Base-by-base conservation (phyloP, 805 yeast species). In the Starmerella etchellsii region DNA sequence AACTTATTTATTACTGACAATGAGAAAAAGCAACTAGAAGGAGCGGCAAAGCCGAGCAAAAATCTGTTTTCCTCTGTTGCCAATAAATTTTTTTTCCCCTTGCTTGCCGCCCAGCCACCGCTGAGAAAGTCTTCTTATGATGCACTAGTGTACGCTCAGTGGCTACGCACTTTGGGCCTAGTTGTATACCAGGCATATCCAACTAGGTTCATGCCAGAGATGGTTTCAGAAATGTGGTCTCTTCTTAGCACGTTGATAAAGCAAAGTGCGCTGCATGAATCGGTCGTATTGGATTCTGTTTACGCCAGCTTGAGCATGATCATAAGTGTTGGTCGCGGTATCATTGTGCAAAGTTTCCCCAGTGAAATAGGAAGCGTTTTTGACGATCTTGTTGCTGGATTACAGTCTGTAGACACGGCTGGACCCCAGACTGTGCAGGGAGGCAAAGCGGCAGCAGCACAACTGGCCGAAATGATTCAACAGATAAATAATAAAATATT, bases 101-200 rank as follows among this genome's bases (percentile, higher is more conserved):
- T 80, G 36, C 53, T 69, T 0, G 64, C 67, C 6, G 39, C 50
- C 1, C 36, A 34, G 30, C 44, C 45, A 11, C 42, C 44, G 21
- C 28, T 40, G 21, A 39, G 44, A 14, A 35, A 36, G 3, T 47
- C 50, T 13, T 38, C 44, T 25, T 53, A 51, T 27, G 48, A 54
- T 14, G 39, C 48, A 1, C 50, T 78, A 1, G 57, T 79, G 18
- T 63, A 65, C 27, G 66, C 73, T 0, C 87, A 80, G 53, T 78
- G 67, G 55, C 49, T 80, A 34, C 68, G 71, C 40, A 75, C 82
- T 0, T 52, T 80, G 40, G 66, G 74, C 0, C 52, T 79, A n/a
- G 50, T 80, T 2, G 54, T 77, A 18, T 73, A 72, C 39, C 62
- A 74, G 37, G 74, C 80, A 0, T 69, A 72, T 44, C 84, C 83